Percentiles rank a stretch among this genome's conserved stretches.
Conservation (phyloP, 192 early-diverging fungal species). For the Umbelopsis sp. region DNA sequence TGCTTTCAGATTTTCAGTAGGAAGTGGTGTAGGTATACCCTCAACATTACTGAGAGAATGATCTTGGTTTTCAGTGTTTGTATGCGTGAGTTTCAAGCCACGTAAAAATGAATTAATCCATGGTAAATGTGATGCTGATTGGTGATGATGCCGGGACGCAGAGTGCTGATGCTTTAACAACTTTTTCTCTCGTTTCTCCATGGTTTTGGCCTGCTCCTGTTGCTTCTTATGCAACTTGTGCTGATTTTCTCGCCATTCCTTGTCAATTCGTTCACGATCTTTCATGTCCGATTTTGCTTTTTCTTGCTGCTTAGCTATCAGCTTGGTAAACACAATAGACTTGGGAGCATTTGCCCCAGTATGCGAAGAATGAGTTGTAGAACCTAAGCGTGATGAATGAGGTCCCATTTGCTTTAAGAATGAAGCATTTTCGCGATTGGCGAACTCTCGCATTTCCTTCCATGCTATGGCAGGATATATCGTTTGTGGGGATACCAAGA, state of each 20-base stretch:
- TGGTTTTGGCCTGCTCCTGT: constrained; percentile 45
- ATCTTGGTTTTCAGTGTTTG: constrained; percentile 4
- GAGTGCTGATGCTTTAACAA: constrained; percentile 22
- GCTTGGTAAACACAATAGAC: constrained; percentile 40
- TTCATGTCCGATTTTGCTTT: constrained; percentile 68
- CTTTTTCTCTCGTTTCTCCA: constrained; percentile 47
- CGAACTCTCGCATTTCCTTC: constrained; percentile 44
- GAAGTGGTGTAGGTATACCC: background rate
- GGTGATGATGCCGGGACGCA: constrained; percentile 20
- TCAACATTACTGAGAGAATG: constrained; percentile 5
- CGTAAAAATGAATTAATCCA: constrained; percentile 41
- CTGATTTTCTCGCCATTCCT: constrained; percentile 60
- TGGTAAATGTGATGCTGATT: constrained; percentile 32
- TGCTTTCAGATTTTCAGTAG: constrained; percentile 46
- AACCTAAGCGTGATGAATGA: background rate
- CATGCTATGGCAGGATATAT: constrained; percentile 24
- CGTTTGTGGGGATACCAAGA: constrained; percentile 24
- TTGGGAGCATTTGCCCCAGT: background rate
- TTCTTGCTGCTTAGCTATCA: constrained; percentile 65
- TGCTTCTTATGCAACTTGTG: constrained; percentile 50
- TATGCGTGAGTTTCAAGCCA: constrained; percentile 25
- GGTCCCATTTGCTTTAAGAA: background rate
- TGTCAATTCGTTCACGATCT: constrained; percentile 66
- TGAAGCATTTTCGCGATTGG: constrained; percentile 34
- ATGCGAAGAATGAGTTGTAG: background rate